A percentile compares a stretch with the other conserved stretches of the same genome.
These are phyloP conservation scores for Vitis hybrid DNA, from an alignment of 177 flowering plant genomes.

Conservation along the genomic window DNA sequence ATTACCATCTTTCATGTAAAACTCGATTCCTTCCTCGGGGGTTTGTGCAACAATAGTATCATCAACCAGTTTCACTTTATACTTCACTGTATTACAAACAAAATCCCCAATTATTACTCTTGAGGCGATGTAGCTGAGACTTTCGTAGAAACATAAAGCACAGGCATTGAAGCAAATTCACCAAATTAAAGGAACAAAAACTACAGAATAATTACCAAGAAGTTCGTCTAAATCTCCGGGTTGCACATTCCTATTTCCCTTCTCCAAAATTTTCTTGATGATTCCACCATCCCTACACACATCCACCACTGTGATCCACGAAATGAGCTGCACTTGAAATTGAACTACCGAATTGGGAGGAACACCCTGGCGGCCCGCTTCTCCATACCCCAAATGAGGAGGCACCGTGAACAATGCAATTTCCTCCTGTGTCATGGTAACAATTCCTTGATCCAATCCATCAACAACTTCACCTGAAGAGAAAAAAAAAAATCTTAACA, in stretches of 20 bases:
- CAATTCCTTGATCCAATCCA: conserved; percentile 56
- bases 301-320: conserved; percentile 69
- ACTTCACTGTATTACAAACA: conserved; percentile 51
- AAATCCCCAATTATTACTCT: conserved; percentile 2
- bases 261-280: conserved; percentile 55
- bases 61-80: conserved; percentile 46
- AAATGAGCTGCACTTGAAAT: conserved; percentile 66
- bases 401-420: conserved; percentile 63
- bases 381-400: conserved; percentile 45
- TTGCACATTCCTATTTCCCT: conserved; percentile 39
- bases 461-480: conserved; percentile 37
- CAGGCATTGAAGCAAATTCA: background rate
- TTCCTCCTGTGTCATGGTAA: conserved; percentile 72
- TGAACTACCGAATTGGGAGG: conserved; percentile 41
- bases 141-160: background rate
- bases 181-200: background rate
- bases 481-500: background rate
- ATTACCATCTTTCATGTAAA: conserved; percentile 68
- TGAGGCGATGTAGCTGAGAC: background rate
- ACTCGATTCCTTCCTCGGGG: conserved; percentile 62
- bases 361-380: conserved; percentile 25
- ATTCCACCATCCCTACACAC: conserved; percentile 73
- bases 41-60: conserved; percentile 54
- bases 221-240: conserved; percentile 81
- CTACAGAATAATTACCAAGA: conserved; percentile 38